A percentile compares a stretch with the other conserved stretches of the same genome.
Evolutionary conservation across 345 rosid genomes (phyloP).

Genomic region (Gossypium longicalyx): DNA sequence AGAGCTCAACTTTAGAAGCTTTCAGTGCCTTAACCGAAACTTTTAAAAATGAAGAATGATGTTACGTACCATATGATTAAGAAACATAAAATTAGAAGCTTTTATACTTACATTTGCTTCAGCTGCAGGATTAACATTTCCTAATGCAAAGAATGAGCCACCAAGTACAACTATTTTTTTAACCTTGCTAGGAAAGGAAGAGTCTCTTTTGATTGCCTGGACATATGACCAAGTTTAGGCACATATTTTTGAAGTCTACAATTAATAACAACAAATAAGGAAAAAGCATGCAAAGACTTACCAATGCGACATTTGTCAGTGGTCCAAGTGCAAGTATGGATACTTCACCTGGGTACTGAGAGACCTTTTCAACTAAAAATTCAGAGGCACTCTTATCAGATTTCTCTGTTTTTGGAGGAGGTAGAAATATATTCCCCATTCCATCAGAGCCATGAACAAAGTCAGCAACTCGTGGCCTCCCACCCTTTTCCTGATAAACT

Average conservation of each 20-base stretch:
- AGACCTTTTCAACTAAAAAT: conserved; percentile 71
- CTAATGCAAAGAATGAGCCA: conserved; percentile 88
- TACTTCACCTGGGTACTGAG: conserved; percentile 81
- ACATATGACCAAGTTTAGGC: conserved; percentile 12
- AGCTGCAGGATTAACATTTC: conserved; percentile 96
- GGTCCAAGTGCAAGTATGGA: conserved; percentile 93
- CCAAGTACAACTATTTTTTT: conserved; percentile 84
- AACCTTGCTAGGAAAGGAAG: conserved; percentile 85
- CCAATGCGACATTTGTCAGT: conserved; percentile 82
- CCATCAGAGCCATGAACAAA: conserved; percentile 84
- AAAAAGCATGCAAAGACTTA: conserved; percentile 25
- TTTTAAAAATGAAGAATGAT: neutral
- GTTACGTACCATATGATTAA: neutral
- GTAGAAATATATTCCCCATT: conserved; percentile 55
- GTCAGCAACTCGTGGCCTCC: conserved; percentile 70
- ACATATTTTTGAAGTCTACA: neutral
- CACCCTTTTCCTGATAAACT: conserved; percentile 49
- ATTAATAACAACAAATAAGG: neutral
- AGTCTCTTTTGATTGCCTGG: conserved; percentile 92
- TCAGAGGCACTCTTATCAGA: conserved; percentile 68
- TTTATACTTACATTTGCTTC: conserved; percentile 73
- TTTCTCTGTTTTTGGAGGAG: conserved; percentile 58
- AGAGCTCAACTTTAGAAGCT: neutral
- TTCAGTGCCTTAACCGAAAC: neutral
- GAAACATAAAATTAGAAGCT: neutral